Percentiles rank a stretch among this genome's conserved stretches.
Evolutionary conservation across 208 protist species (phyloP).

Genomic region (Herpetomonas samuelpessoai): DNA sequence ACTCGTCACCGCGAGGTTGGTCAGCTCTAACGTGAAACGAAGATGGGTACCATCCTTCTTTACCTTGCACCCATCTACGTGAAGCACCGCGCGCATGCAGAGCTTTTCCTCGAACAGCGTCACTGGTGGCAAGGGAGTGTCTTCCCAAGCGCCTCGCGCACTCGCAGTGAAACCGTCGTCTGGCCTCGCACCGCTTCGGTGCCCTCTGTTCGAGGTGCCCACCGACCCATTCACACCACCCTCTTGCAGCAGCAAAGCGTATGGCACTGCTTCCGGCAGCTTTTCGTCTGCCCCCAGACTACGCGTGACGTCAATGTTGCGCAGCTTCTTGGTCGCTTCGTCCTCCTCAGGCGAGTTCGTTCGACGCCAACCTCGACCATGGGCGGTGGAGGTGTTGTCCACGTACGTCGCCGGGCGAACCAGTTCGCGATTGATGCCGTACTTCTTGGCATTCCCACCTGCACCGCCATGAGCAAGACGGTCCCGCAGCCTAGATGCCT

Average conservation of each 20-base stretch:
- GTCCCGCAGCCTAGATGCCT: no score
- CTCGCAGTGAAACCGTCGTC: no score
- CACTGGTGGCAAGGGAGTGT: conserved; percentile 20
- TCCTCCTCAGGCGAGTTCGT: conserved; percentile 53
- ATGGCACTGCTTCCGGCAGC: conserved; percentile 63
- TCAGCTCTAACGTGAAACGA: conserved; percentile 25
- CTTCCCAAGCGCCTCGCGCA: conserved; percentile 8
- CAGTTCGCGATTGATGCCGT: conserved; percentile 67
- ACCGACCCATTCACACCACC: background rate
- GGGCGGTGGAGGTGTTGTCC: conserved; percentile 8
- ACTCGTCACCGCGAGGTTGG: conserved; percentile 32
- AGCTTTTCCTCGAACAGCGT: conserved; percentile 32
- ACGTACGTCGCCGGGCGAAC: conserved; percentile 47
- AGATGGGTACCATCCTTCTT: conserved; percentile 42
- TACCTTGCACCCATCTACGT: conserved; percentile 41
- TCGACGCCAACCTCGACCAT: conserved; percentile 7
- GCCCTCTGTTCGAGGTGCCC: background rate
- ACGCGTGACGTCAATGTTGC: conserved; percentile 76
- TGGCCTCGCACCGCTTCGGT: no score
- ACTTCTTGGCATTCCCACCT: background rate
- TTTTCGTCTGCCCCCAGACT: conserved; percentile 52
- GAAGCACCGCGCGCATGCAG: conserved; percentile 23
- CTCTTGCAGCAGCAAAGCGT: conserved; percentile 33
- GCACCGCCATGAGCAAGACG: no score
- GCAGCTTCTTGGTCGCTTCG: conserved; percentile 70